Percentiles rank a stretch among this genome's conserved stretches.
Evolutionary conservation across 1,284 basidiomycete genomes (phyloP).

Genomic region (Neonothopanus nambi): DNA sequence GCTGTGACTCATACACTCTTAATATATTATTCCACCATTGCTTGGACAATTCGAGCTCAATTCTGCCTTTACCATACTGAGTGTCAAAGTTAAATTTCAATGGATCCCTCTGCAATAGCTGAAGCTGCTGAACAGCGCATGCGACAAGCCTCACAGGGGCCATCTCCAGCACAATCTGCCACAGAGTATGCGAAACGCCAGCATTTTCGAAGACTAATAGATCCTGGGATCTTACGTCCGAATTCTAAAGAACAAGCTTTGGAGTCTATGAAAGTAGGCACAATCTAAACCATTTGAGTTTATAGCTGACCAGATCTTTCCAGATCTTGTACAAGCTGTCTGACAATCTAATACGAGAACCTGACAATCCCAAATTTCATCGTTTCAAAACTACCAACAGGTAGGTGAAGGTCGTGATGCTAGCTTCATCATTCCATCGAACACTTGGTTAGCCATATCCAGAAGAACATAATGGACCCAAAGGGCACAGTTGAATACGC

Average conservation of each 20-base stretch:
- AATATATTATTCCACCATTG: no score
- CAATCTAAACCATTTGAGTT: not conserved
- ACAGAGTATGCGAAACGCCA: conserved; percentile 66
- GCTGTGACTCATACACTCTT: no score
- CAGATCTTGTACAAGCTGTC: conserved; percentile 70
- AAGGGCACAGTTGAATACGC: conserved; percentile 80
- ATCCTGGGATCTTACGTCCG: conserved; percentile 73
- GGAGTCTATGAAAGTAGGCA: conserved; percentile 60
- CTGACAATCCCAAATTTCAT: conserved; percentile 67
- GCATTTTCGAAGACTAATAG: conserved; percentile 67
- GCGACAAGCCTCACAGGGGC: conserved; percentile 25
- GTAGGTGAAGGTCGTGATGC: conserved; percentile 60
- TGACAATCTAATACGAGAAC: conserved; percentile 70
- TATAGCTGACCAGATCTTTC: conserved; percentile 7
- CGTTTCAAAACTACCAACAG: conserved; percentile 74
- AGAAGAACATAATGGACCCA: conserved; percentile 37
- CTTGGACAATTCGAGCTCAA: no score
- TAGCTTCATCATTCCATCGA: conserved; percentile 14
- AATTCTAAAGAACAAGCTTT: conserved; percentile 63
- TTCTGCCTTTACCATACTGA: not conserved
- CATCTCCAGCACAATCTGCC: conserved; percentile 20
- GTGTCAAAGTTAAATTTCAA: not conserved
- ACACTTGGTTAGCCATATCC: conserved; percentile 1
- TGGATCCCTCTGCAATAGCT: conserved; percentile 30
- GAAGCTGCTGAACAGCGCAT: conserved; percentile 48